Conservation (phyloP, 108 stramenopile genomes). For the Nitzschia inconspicua region DNA sequence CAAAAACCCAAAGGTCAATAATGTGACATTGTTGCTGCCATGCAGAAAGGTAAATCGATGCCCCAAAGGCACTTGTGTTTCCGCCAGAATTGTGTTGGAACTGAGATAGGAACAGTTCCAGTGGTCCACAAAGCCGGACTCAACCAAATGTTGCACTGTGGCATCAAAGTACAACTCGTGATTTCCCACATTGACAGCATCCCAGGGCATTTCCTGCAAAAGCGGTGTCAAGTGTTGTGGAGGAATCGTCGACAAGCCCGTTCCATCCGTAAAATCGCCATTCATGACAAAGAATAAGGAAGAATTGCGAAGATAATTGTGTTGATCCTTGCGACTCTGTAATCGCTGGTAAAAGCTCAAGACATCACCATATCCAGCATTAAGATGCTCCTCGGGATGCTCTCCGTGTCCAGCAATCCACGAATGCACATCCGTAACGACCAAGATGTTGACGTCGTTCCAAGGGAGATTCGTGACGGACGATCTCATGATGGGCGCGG, state of each 20-base stretch:
- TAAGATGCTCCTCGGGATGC: constrained; percentile 24
- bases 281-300: constrained; percentile 82
- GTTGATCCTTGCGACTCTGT: not conserved
- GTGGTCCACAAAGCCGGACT: constrained; percentile 35
- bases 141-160: constrained; percentile 25
- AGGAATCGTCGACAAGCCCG: constrained; percentile 50
- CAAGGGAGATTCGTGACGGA: too few species aligned
- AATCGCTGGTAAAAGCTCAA: constrained; percentile 52
- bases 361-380: constrained; percentile 69
- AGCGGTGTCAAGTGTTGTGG: constrained; percentile 50
- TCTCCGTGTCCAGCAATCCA: constrained; percentile 65
- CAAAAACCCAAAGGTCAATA: constrained; percentile 72
- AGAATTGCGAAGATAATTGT: not conserved
- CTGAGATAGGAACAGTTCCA: constrained; percentile 65
- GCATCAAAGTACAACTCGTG: constrained; percentile 57
- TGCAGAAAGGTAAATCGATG: constrained; percentile 46
- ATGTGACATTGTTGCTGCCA: constrained; percentile 33
- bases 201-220: constrained; percentile 68
- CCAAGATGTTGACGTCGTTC: constrained; percentile 57
- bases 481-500: too few species aligned
- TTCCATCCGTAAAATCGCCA: constrained; percentile 82
- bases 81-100: constrained; percentile 43
- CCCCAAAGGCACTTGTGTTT: constrained; percentile 31
- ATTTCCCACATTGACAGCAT: constrained; percentile 69
- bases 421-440: constrained; percentile 78